These are phyloP conservation scores for Pseudonitzschia multiseries DNA, from an alignment of 108 stramenopile species.

Conservation along the genomic window DNA sequence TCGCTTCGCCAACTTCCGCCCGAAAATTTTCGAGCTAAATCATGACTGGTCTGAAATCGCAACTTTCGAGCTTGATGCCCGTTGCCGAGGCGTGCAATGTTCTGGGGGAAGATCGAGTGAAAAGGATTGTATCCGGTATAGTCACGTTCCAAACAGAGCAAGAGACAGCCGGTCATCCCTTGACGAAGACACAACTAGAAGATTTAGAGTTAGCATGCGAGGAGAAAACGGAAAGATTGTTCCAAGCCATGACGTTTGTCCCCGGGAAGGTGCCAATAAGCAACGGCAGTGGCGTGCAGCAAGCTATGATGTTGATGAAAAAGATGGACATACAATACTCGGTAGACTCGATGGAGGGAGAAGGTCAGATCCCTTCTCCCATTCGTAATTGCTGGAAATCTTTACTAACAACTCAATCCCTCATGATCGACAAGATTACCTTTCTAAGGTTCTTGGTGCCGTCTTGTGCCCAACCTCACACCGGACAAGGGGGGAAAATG, in stretches of 20 bases:
- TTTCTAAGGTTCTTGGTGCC: conserved; percentile 64
- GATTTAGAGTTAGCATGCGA: conserved; percentile 12
- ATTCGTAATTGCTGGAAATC: conserved; percentile 55
- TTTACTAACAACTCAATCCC: conserved; percentile 29
- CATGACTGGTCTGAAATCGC: conserved; percentile 39
- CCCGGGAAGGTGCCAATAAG: conserved; percentile 2
- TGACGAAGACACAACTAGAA: neutral
- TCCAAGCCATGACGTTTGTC: conserved; percentile 41
- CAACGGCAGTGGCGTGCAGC: neutral
- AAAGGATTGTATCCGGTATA: conserved; percentile 45
- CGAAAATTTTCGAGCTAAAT: neutral
- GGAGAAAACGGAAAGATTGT: conserved; percentile 26
- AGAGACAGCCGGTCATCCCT: neutral
- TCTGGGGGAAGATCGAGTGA: conserved; percentile 50
- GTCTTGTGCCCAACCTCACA: conserved; percentile 55
- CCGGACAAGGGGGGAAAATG: conserved; percentile 75
- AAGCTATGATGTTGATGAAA: conserved; percentile 11
- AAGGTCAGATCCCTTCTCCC: conserved; percentile 29
- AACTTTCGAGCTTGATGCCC: conserved; percentile 65
- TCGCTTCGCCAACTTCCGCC: too few relatives aligned
- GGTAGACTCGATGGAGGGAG: neutral
- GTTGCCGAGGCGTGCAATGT: conserved; percentile 57
- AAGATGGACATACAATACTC: neutral
- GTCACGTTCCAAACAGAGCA: conserved; percentile 35
- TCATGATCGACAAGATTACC: conserved; percentile 66